Conservation (phyloP, 441 rosid genomes). For the Arabidopsis lyrata region DNA sequence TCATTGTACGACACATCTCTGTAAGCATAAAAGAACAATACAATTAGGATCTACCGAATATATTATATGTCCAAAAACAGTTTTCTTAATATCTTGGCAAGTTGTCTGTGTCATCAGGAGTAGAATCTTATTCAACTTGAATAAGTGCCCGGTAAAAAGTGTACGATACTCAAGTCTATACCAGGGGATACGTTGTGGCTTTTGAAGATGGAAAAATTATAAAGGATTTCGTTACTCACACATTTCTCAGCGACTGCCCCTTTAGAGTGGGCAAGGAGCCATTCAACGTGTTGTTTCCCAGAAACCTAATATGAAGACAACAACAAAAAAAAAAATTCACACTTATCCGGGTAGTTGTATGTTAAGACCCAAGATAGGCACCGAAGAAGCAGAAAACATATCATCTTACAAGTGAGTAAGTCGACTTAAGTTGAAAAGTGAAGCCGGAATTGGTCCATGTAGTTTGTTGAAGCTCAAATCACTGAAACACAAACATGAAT, state of each 20-base stretch:
- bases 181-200: neutral
- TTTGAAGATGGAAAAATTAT: constrained; percentile 29
- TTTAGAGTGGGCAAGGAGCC: constrained; percentile 63
- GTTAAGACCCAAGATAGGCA: neutral
- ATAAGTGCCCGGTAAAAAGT: neutral
- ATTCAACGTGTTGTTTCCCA: constrained; percentile 48
- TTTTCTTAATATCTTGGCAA: neutral
- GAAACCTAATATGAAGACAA: constrained; percentile 59
- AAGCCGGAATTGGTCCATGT: constrained; percentile 52
- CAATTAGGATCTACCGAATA: neutral
- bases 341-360: constrained; percentile 44
- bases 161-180: neutral
- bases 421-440: constrained; percentile 53
- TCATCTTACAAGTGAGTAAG: constrained; percentile 56
- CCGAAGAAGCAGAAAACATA: neutral
- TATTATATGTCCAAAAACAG: neutral
- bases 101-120: neutral
- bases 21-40: constrained; percentile 26
- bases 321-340: constrained; percentile 26
- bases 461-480: constrained; percentile 80
- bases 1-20: constrained; percentile 85
- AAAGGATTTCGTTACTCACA: constrained; percentile 54
- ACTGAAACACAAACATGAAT: constrained; percentile 42
- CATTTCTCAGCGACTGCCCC: constrained; percentile 48
- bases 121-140: neutral